phyloP scores from a whole-genome alignment of 1,284 basidiomycete species.

The Sporisorium exsertum region DNA sequence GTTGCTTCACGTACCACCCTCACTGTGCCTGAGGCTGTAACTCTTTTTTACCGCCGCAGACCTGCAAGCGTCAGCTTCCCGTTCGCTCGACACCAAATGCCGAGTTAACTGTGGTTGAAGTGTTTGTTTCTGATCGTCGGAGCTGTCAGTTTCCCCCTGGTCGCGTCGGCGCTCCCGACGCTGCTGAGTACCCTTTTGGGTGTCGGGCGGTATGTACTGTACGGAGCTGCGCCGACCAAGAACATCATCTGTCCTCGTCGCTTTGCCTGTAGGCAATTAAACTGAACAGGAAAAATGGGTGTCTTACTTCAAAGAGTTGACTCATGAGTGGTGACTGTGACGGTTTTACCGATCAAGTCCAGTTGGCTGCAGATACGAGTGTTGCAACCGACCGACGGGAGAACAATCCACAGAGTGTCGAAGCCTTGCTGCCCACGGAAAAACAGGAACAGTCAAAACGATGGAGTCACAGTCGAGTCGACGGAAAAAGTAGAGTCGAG shows the following conservation, averaged over 20 bases:
- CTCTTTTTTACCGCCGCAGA: no score
- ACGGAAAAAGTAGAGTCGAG: not conserved
- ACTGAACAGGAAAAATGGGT: not conserved
- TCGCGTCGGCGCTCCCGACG: not conserved
- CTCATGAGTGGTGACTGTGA: not conserved
- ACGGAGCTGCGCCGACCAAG: constrained; percentile 24
- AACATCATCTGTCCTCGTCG: not conserved
- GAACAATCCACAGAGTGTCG: not conserved
- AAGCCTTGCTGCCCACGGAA: not conserved
- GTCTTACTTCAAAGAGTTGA: not conserved
- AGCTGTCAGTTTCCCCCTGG: not conserved
- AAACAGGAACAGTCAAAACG: not conserved
- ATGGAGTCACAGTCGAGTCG: not conserved
- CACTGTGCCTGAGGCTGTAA: not conserved
- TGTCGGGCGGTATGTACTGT: not conserved
- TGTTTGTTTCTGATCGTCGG: constrained; percentile 1
- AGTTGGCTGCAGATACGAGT: no score
- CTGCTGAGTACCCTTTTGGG: not conserved
- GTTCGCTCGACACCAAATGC: not conserved
- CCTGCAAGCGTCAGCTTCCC: not conserved
- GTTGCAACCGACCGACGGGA: not conserved
- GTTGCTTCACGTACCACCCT: not conserved
- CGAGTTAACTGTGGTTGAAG: no score
- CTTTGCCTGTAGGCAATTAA: not conserved
- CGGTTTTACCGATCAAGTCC: not conserved